Percentiles rank a stretch among this genome's conserved stretches.
phyloP scores from a whole-genome alignment of 2,329 filamentous ascomycete genomes.

The Chaetomiaceae sp. region DNA sequence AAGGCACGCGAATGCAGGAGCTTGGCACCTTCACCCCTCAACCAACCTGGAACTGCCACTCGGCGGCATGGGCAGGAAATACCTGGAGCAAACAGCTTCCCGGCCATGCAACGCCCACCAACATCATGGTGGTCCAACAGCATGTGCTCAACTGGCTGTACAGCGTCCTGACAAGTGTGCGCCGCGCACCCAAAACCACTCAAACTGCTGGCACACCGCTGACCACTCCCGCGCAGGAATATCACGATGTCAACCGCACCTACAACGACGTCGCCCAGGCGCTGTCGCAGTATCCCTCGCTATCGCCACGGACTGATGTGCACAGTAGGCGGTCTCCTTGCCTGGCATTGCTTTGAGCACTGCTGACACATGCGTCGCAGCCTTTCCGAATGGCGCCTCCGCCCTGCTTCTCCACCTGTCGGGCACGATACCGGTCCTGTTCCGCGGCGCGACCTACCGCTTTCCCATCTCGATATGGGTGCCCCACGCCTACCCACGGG shows the following conservation, averaged over 20 bases:
- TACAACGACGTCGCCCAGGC: conserved; percentile 86
- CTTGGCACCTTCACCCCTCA: neutral
- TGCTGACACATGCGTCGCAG: conserved; percentile 39
- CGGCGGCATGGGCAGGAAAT: neutral
- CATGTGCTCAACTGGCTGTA: conserved; percentile 94
- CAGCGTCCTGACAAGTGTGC: conserved; percentile 74
- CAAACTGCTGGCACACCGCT: conserved; percentile 2
- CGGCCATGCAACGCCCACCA: conserved; percentile 19
- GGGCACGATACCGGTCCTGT: conserved; percentile 85
- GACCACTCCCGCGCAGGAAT: conserved; percentile 56
- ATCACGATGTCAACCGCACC: conserved; percentile 84
- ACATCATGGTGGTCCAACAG: conserved; percentile 68
- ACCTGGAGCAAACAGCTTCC: neutral
- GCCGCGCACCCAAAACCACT: conserved; percentile 18
- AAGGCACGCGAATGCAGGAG: neutral
- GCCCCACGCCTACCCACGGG: conserved; percentile 80
- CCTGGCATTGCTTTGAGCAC: conserved; percentile 1
- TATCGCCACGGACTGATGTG: conserved; percentile 84
- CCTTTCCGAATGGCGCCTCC: conserved; percentile 81
- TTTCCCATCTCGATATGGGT: conserved; percentile 93
- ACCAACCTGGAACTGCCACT: conserved; percentile 1
- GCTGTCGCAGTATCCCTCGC: conserved; percentile 69
- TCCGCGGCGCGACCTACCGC: conserved; percentile 81
- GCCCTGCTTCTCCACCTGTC: conserved; percentile 79
- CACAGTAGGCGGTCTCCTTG: conserved; percentile 60